phyloP scores from a whole-genome alignment of 495 filamentous ascomycete genomes.

The Pseudoneurospora amorphoporcata region DNA sequence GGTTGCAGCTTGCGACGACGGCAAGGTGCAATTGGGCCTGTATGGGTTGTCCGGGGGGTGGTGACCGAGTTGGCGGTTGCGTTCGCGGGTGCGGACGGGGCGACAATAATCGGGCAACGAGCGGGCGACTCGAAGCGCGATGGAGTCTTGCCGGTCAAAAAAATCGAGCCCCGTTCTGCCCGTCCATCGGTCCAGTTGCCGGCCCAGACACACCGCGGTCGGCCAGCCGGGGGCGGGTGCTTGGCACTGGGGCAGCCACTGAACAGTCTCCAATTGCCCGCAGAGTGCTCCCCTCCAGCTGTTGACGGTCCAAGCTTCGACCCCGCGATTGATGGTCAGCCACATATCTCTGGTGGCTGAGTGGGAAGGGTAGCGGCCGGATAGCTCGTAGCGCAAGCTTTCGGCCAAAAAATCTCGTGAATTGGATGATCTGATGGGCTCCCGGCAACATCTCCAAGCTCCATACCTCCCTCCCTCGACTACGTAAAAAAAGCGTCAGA shows the following conservation, averaged over 20 bases:
- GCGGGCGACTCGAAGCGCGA: not conserved
- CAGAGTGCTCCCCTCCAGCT: not conserved
- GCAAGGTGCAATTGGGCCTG: not conserved
- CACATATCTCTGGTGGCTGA: not conserved
- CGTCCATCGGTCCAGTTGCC: not conserved
- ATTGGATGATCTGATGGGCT: slow-evolving; percentile 3
- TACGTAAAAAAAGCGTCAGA: not conserved
- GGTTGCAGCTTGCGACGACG: not conserved
- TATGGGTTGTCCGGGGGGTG: not conserved
- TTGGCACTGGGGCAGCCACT: not conserved
- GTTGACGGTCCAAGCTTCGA: not conserved
- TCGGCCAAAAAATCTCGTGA: not conserved
- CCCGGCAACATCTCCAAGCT: not conserved
- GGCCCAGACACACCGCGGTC: not conserved
- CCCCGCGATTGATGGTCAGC: not conserved
- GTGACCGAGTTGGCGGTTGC: not conserved
- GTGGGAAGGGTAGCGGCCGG: not conserved
- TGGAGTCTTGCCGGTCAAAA: not conserved
- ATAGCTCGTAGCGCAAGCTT: not conserved
- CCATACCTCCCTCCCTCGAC: not conserved
- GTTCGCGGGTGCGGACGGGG: not conserved
- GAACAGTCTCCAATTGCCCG: not conserved
- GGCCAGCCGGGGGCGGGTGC: not conserved
- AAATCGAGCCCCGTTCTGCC: not conserved
- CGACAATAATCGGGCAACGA: not conserved